Evolutionary conservation across 1,139 yeast species (phyloP).

Genomic region (Entelexis sorbosivorans): DNA sequence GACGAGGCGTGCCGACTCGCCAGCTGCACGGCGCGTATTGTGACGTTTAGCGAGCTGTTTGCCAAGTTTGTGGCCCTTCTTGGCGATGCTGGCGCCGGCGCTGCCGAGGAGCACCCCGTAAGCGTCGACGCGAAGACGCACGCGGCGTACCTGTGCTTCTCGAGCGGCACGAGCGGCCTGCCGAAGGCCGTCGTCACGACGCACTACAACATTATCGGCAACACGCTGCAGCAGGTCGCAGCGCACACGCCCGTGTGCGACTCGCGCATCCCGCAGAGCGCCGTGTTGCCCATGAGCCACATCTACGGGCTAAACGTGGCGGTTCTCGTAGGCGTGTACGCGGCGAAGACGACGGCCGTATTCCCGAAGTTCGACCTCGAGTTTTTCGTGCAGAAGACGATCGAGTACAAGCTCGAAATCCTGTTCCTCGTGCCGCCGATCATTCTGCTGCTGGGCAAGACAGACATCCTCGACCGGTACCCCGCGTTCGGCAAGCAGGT

Average conservation of each 20-base stretch:
- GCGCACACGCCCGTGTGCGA: conserved; percentile 13
- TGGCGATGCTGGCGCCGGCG: neutral
- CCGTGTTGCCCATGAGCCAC: conserved; percentile 33
- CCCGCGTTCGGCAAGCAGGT: conserved; percentile 25
- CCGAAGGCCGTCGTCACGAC: conserved; percentile 65
- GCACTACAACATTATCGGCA: conserved; percentile 36
- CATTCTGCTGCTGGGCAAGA: conserved; percentile 32
- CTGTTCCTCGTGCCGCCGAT: conserved; percentile 34
- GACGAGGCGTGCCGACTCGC: conserved; percentile 26
- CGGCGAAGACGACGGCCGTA: conserved; percentile 24
- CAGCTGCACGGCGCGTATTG: neutral
- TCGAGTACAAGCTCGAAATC: conserved; percentile 26
- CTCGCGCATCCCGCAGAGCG: conserved; percentile 8
- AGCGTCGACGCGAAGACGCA: conserved; percentile 22
- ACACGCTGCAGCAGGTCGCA: conserved; percentile 24
- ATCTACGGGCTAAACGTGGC: conserved; percentile 30
- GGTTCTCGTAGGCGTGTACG: conserved; percentile 24
- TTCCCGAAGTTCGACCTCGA: conserved; percentile 31
- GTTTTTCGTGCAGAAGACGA: conserved; percentile 25
- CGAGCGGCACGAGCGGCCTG: conserved; percentile 66
- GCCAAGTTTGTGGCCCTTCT: neutral
- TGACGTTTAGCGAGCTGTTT: conserved; percentile 7
- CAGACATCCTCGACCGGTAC: conserved; percentile 29
- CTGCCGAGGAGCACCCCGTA: conserved; percentile 21
- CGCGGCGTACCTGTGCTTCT: conserved; percentile 40